Percentiles rank a stretch among this genome's conserved stretches.
Conservation (phyloP, 208 protist species). For the Sergeia podlipaevii region DNA sequence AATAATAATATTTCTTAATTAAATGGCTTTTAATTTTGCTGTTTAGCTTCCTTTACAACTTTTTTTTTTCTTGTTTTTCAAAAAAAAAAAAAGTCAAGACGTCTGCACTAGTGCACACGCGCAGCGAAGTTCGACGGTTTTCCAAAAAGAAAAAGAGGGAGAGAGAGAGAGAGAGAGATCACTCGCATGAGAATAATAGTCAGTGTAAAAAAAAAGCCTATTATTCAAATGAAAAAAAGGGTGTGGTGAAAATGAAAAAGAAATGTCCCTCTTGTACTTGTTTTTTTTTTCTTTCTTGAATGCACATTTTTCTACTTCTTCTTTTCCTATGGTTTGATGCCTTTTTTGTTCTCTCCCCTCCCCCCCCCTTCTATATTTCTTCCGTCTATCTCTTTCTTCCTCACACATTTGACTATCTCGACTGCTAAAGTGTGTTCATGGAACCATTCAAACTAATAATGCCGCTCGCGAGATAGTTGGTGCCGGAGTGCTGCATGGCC, state of each 20-base stretch:
- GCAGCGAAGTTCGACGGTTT: not conserved
- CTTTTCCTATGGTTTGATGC: slow-evolving; percentile 3
- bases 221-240: slow-evolving; percentile 13
- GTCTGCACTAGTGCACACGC: no score
- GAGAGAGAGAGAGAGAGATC: not conserved
- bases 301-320: slow-evolving; percentile 10
- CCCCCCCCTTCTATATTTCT: not conserved
- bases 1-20: not conserved
- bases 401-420: not conserved
- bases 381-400: slow-evolving; percentile 1
- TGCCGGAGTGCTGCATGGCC: not conserved
- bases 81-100: not conserved
- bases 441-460: not conserved
- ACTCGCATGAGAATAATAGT: not conserved
- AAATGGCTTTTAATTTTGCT: not conserved
- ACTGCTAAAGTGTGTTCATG: slow-evolving; percentile 1
- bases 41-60: not conserved
- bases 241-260: slow-evolving; percentile 13
- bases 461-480: not conserved
- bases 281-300: slow-evolving; percentile 22
- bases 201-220: slow-evolving; percentile 6
- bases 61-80: not conserved
- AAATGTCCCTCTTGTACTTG: slow-evolving; percentile 9
- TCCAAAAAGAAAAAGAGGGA: not conserved
- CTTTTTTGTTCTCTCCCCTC: slow-evolving; percentile 12